phyloP scores from a whole-genome alignment of 176 grass and related monocot genomes.

The Tuctoria greenei region DNA sequence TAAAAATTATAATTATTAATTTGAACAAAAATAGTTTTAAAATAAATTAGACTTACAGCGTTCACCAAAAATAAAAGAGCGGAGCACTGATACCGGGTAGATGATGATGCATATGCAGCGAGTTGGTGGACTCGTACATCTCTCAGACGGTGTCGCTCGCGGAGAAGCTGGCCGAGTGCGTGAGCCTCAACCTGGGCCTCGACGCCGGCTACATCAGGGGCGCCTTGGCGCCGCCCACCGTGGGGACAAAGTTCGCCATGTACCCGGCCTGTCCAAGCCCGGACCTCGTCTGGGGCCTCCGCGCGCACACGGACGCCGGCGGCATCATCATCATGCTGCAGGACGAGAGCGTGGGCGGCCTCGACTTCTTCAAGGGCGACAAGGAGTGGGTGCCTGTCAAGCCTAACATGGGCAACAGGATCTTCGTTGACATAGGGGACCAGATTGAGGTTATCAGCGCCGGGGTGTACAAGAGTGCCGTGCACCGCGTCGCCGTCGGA shows the following conservation, averaged over 20 bases:
- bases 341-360: constrained; percentile 62
- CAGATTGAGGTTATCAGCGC: constrained; percentile 97
- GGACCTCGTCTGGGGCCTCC: constrained; percentile 75
- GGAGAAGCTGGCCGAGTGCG: constrained; percentile 56
- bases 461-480: constrained; percentile 83
- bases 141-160: constrained; percentile 50
- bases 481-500: constrained; percentile 75
- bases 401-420: constrained; percentile 53
- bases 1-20: no score
- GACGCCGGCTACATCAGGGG: constrained; percentile 26
- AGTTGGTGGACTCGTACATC: constrained; percentile 58
- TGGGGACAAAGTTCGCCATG: constrained; percentile 87
- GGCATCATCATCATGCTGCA: constrained; percentile 94
- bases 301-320: constrained; percentile 82
- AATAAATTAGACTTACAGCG: no score
- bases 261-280: constrained; percentile 85
- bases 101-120: background rate
- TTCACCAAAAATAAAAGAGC: no score
- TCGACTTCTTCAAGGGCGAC: constrained; percentile 78
- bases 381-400: constrained; percentile 66
- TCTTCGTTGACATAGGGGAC: constrained; percentile 88
- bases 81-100: no score
- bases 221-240: constrained; percentile 65
- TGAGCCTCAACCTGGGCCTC: constrained; percentile 72
- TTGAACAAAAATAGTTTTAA: no score